Evolutionary conservation across 345 rosid genomes (phyloP).

Genomic region (Gossypium raimondii): DNA sequence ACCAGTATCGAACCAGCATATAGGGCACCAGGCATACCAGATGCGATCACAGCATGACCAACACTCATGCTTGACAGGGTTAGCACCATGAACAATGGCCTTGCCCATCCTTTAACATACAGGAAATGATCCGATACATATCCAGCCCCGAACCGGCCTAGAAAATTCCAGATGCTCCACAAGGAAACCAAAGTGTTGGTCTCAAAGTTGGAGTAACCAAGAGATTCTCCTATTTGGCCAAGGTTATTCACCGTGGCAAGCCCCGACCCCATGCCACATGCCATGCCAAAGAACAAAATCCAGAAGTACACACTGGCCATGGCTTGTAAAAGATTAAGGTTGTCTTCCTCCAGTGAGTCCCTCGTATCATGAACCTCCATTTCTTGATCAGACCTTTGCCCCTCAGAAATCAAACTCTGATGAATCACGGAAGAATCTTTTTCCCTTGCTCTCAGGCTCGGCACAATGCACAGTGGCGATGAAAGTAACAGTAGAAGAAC

Average conservation of each 20-base stretch:
- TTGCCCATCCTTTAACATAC: constrained; percentile 33
- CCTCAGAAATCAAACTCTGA: constrained; percentile 10
- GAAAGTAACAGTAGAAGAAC: constrained; percentile 38
- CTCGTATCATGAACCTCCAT: constrained; percentile 2
- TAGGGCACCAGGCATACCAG: constrained; percentile 41
- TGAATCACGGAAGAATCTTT: constrained; percentile 4
- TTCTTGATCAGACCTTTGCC: constrained; percentile 5
- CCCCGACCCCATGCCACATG: constrained; percentile 59
- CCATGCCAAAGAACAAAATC: constrained; percentile 45
- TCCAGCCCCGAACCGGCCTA: constrained; percentile 45
- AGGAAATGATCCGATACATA: constrained; percentile 41
- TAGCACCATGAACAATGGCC: constrained; percentile 53
- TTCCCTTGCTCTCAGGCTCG: constrained; percentile 24
- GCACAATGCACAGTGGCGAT: constrained; percentile 34
- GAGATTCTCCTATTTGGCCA: constrained; percentile 51
- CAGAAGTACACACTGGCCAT: constrained; percentile 35
- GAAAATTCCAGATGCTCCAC: constrained; percentile 53
- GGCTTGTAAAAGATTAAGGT: constrained; percentile 37
- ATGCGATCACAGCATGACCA: constrained; percentile 43
- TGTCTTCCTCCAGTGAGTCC: constrained; percentile 12
- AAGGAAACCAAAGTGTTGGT: constrained; percentile 36
- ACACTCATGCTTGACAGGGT: constrained; percentile 39
- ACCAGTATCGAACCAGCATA: constrained; percentile 42
- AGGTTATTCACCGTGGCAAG: constrained; percentile 47
- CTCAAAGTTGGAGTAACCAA: constrained; percentile 38